These are phyloP conservation scores for Trypanosoma platydactyli DNA, from an alignment of 208 protist genomes.

Conservation along the genomic window DNA sequence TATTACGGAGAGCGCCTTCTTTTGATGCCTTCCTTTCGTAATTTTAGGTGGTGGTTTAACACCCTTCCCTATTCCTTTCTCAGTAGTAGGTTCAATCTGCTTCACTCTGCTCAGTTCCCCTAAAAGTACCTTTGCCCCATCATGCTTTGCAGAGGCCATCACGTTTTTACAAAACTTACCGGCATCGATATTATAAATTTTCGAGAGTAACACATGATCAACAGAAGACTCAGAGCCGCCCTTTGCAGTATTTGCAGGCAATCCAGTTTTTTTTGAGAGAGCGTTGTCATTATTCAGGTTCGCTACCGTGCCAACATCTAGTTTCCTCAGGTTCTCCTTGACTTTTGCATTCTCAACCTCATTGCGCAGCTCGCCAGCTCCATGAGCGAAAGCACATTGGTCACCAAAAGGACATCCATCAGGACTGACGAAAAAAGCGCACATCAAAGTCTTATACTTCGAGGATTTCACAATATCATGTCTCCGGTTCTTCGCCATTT, in stretches of 20 bases:
- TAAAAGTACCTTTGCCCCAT: background rate
- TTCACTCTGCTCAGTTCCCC: too few relatives aligned
- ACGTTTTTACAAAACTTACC: too few relatives aligned
- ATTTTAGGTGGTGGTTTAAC: constrained; percentile 24
- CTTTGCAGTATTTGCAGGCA: background rate
- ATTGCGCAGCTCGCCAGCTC: constrained; percentile 57
- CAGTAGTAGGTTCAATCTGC: background rate
- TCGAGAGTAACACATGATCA: background rate
- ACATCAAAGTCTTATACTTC: constrained; percentile 88
- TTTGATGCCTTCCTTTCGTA: constrained; percentile 12
- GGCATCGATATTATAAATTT: too few relatives aligned
- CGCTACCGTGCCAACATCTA: background rate
- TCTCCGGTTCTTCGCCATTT: constrained; percentile 57
- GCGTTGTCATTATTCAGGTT: background rate
- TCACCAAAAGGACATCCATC: constrained; percentile 74
- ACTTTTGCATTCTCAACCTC: constrained; percentile 28
- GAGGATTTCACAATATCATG: constrained; percentile 85
- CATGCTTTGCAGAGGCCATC: background rate
- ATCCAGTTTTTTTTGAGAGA: background rate
- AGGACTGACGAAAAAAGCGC: constrained; percentile 55
- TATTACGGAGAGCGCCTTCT: background rate
- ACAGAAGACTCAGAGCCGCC: background rate
- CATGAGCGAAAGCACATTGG: constrained; percentile 82
- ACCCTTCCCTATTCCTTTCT: constrained; percentile 1
- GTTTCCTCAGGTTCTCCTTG: background rate